Conservation (phyloP, 176 grass and related monocot species). For the Avena eriantha region DNA sequence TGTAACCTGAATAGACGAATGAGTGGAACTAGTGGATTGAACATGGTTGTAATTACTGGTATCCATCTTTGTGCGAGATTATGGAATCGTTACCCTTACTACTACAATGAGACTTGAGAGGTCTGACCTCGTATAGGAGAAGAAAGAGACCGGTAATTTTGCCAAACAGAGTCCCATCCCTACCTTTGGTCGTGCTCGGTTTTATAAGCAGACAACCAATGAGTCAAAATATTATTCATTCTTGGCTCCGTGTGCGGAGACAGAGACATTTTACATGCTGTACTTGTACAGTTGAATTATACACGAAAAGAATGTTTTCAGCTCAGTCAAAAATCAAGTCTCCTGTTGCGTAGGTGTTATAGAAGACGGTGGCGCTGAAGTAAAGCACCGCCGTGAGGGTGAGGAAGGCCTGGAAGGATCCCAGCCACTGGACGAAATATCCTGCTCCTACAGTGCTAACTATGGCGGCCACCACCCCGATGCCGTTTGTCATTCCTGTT, state of each 20-base stretch:
- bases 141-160: background rate
- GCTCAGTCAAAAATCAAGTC: constrained; percentile 80
- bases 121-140: background rate
- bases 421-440: constrained; percentile 93
- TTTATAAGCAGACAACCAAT: background rate
- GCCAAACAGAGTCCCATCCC: background rate
- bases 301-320: constrained; percentile 37
- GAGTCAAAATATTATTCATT: constrained; percentile 21
- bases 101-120: background rate
- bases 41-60: background rate
- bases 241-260: background rate
- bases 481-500: constrained; percentile 88
- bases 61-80: background rate
- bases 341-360: constrained; percentile 72
- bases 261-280: constrained; percentile 18
- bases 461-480: constrained; percentile 85
- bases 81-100: background rate
- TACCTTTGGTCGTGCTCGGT: background rate
- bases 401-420: constrained; percentile 95
- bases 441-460: constrained; percentile 87
- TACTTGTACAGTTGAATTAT: constrained; percentile 14
- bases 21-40: background rate
- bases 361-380: constrained; percentile 79
- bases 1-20: background rate
- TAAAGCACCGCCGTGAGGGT: constrained; percentile 87